A percentile compares a stretch with the other conserved stretches of the same genome.
Conservation (phyloP, 1,139 yeast species). For the Zygosaccharomyces sapae region DNA sequence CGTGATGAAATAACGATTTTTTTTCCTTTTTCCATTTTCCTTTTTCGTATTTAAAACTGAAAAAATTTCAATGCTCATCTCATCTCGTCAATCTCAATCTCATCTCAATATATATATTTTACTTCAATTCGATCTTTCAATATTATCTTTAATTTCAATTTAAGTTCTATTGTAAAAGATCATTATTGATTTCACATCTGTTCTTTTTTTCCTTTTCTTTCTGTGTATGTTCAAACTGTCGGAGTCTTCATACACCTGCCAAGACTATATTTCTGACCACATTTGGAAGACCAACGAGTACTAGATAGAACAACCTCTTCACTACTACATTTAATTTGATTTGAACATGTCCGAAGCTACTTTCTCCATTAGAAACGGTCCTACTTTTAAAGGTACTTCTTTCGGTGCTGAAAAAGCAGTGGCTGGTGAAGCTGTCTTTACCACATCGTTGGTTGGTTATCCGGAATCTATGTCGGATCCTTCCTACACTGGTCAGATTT, state of each 20-base stretch:
- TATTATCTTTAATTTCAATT: not conserved
- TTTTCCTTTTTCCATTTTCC: slow-evolving; percentile 1
- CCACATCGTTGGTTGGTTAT: slow-evolving; percentile 95
- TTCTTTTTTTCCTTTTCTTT: not conserved
- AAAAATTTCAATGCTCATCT: slow-evolving; percentile 1
- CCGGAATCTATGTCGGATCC: slow-evolving; percentile 99
- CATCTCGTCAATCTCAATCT: slow-evolving; percentile 1
- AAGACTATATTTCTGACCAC: slow-evolving; percentile 47
- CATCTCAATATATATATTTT: not conserved
- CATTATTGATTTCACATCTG: not conserved
- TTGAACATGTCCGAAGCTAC: slow-evolving; percentile 50
- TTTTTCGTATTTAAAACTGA: slow-evolving; percentile 2
- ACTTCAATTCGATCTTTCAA: not conserved
- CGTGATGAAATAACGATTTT: not conserved
- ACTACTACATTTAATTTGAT: slow-evolving; percentile 13
- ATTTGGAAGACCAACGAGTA: slow-evolving; percentile 47
- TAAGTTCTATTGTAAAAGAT: not conserved
- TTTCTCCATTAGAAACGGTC: slow-evolving; percentile 86
- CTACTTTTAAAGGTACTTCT: slow-evolving; percentile 86
- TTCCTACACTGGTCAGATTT: slow-evolving; percentile 90
- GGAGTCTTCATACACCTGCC: slow-evolving; percentile 37
- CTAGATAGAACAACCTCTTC: slow-evolving; percentile 8
- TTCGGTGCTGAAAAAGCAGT: slow-evolving; percentile 91
- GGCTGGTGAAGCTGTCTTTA: slow-evolving; percentile 96
- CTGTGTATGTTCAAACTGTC: slow-evolving; percentile 32